Evolutionary conservation across 768 basidiomycete species (phyloP).

Genomic region (Candolleomyces aberdarensis): DNA sequence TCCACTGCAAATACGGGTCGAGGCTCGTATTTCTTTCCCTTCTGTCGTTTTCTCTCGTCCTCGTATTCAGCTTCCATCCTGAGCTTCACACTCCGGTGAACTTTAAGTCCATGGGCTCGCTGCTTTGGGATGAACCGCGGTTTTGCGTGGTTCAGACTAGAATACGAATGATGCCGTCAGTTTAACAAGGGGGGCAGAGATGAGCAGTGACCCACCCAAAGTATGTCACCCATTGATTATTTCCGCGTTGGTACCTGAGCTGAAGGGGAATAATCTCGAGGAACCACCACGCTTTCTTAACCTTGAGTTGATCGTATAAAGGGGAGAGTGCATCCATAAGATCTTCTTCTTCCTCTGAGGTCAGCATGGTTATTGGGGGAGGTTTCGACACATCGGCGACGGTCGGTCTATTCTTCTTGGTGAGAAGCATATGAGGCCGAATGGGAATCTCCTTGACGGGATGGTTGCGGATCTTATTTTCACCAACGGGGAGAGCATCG

Average conservation of each 20-base stretch:
- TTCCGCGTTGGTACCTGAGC: constrained; percentile 34
- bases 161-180: background rate
- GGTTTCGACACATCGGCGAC: constrained; percentile 12
- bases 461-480: constrained; percentile 21
- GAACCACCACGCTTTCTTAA: constrained; percentile 59
- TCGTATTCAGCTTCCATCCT: constrained; percentile 50
- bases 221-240: constrained; percentile 34
- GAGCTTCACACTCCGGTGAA: constrained; percentile 50
- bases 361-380: constrained; percentile 18
- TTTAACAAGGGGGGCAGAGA: background rate
- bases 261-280: constrained; percentile 54
- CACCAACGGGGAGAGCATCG: constrained; percentile 24
- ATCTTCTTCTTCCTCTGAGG: constrained; percentile 61
- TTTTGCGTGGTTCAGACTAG: constrained; percentile 34
- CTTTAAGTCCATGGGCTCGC: constrained; percentile 36
- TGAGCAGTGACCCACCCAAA: constrained; percentile 24
- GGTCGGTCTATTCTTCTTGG: constrained; percentile 16
- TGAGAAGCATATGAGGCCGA: constrained; percentile 17
- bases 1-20: constrained; percentile 22
- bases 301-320: constrained; percentile 55
- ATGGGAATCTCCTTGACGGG: constrained; percentile 23
- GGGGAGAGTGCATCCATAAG: constrained; percentile 54
- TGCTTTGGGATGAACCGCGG: constrained; percentile 41
- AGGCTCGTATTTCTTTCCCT: constrained; percentile 27
- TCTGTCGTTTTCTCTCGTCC: constrained; percentile 21